These are phyloP conservation scores for Gastrodia elata DNA, from an alignment of 106 monocot genomes.

Conservation along the genomic window DNA sequence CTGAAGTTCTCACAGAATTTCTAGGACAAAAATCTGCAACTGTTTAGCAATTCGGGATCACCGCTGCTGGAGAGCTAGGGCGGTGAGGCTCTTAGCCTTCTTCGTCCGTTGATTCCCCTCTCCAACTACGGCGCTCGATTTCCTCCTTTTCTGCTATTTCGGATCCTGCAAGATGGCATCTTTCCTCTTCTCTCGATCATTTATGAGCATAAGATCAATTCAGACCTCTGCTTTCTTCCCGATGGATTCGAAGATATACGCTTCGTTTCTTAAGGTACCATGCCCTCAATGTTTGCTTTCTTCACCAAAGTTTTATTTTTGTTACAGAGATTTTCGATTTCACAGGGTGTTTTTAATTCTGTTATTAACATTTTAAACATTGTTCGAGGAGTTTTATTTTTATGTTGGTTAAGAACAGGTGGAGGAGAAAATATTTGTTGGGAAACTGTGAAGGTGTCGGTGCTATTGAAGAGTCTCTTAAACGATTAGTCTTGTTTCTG, in stretches of 20 bases:
- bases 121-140: not conserved
- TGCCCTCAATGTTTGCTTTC: not conserved
- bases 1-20: no score
- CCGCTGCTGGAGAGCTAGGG: no score
- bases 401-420: not conserved
- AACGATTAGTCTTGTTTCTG: no score
- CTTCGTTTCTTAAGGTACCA: slow-evolving; percentile 18
- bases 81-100: no score
- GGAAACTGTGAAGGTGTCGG: no score
- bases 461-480: not conserved
- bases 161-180: slow-evolving; percentile 17
- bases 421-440: not conserved
- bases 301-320: not conserved
- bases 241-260: slow-evolving; percentile 10
- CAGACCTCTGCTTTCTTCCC: slow-evolving; percentile 4
- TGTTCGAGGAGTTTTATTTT: not conserved
- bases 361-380: not conserved
- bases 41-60: no score
- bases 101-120: not conserved
- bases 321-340: not conserved
- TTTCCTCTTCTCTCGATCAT: slow-evolving; percentile 18
- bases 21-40: no score
- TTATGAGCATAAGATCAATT: slow-evolving; percentile 23
- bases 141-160: not conserved
- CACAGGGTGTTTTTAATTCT: not conserved